Evolutionary conservation across 2,329 filamentous ascomycete species (phyloP).

Genomic region (Epichloe brachyelytri): DNA sequence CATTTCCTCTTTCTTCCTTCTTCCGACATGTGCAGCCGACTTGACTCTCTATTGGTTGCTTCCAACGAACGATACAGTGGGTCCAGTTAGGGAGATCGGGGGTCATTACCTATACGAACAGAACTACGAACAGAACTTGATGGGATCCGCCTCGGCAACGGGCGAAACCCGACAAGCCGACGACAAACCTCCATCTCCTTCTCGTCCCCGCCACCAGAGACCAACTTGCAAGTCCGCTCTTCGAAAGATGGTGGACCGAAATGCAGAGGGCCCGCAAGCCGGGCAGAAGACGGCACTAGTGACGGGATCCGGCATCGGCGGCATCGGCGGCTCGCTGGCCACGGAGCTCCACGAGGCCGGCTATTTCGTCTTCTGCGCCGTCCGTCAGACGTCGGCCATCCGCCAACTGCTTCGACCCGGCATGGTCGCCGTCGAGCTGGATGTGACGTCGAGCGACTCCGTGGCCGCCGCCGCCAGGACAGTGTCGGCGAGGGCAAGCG

Average conservation of each 20-base stretch:
- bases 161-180: too few species aligned
- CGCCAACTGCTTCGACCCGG: constrained; percentile 14
- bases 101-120: too few species aligned
- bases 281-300: constrained; percentile 4
- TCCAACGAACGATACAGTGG: too few species aligned
- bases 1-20: neutral
- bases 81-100: too few species aligned
- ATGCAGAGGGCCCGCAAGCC: neutral
- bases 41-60: too few species aligned
- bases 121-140: too few species aligned
- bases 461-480: constrained; percentile 12
- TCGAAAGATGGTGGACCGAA: neutral
- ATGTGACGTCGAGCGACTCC: constrained; percentile 18
- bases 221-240: neutral
- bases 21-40: too few species aligned
- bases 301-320: constrained; percentile 8
- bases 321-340: constrained; percentile 16
- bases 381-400: constrained; percentile 11
- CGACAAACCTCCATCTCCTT: too few species aligned
- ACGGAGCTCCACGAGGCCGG: constrained; percentile 11
- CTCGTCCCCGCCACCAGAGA: neutral
- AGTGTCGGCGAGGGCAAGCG: constrained; percentile 8
- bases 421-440: constrained; percentile 16
- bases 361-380: constrained; percentile 22
- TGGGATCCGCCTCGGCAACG: too few species aligned